A percentile compares a stretch with the other conserved stretches of the same genome.
Conservation (phyloP, 2,329 filamentous ascomycete genomes). For the Clarireedia monteithiana region DNA sequence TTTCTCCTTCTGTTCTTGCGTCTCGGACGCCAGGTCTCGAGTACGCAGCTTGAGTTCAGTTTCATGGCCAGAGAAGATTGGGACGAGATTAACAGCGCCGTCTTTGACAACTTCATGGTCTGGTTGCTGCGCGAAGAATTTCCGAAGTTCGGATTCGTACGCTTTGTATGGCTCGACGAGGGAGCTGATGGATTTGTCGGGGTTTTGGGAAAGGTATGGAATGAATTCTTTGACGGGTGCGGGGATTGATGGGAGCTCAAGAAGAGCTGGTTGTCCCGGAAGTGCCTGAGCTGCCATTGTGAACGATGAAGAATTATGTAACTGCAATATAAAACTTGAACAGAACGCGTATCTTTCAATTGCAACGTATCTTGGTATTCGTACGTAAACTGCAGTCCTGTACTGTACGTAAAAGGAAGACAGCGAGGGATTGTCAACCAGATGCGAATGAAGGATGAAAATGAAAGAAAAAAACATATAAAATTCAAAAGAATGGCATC, state of each 20-base stretch:
- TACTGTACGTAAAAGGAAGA: too few species aligned
- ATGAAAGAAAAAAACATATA: too few species aligned
- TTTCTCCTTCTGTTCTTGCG: constrained; percentile 49
- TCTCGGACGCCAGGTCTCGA: constrained; percentile 49
- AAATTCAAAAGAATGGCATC: too few species aligned
- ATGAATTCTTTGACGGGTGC: constrained; percentile 26
- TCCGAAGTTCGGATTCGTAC: constrained; percentile 59
- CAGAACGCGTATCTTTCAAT: not conserved
- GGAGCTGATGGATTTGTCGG: constrained; percentile 44
- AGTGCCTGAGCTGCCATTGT: not conserved
- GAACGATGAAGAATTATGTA: not conserved
- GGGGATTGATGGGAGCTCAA: constrained; percentile 22
- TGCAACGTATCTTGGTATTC: not conserved
- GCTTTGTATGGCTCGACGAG: constrained; percentile 59
- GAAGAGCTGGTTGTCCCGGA: constrained; percentile 2
- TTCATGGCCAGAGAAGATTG: constrained; percentile 54
- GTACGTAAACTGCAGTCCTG: too few species aligned
- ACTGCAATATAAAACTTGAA: not conserved
- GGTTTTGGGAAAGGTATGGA: constrained; percentile 46
- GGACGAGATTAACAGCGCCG: constrained; percentile 54
- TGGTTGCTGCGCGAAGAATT: constrained; percentile 62
- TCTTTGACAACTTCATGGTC: constrained; percentile 49
- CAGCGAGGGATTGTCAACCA: too few species aligned
- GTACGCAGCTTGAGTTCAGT: constrained; percentile 53
- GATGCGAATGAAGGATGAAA: too few species aligned